A percentile compares a stretch with the other conserved stretches of the same genome.
These are phyloP conservation scores for Aspergillus sp. DNA, from an alignment of 2,329 filamentous ascomycete genomes.

Conservation along the genomic window DNA sequence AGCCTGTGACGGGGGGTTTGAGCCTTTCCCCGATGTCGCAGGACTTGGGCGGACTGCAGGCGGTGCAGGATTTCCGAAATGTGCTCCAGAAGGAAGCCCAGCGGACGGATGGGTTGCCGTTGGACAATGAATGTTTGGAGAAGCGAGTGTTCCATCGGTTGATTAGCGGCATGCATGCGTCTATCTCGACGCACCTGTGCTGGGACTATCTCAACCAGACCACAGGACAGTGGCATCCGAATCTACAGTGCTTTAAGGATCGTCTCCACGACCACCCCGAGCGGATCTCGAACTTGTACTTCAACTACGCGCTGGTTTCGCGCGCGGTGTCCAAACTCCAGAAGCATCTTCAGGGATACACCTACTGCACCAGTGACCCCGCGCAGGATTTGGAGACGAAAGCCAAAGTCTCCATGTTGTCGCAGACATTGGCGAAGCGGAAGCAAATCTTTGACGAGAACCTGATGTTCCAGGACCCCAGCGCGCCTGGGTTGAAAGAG, in stretches of 20 bases:
- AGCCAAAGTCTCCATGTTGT: conserved; percentile 69
- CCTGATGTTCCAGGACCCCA: conserved; percentile 74
- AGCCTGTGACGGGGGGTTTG: conserved; percentile 26
- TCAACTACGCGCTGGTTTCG: conserved; percentile 95
- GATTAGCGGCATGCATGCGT: conserved; percentile 95
- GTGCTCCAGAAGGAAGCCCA: conserved; percentile 45
- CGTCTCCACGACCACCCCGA: conserved; percentile 81
- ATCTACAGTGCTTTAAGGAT: conserved; percentile 76
- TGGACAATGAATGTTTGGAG: conserved; percentile 88
- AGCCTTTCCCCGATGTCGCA: conserved; percentile 24
- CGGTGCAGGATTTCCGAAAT: conserved; percentile 53
- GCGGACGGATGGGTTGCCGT: conserved; percentile 53
- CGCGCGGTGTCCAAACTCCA: conserved; percentile 86
- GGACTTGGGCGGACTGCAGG: conserved; percentile 43
- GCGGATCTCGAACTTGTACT: conserved; percentile 93
- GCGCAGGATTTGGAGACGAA: conserved; percentile 72
- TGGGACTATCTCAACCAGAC: conserved; percentile 94
- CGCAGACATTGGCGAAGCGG: conserved; percentile 57
- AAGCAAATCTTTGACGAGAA: conserved; percentile 85
- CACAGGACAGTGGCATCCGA: conserved; percentile 86
- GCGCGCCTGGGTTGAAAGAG: conserved; percentile 70
- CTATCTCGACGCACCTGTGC: conserved; percentile 92
- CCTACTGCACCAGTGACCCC: conserved; percentile 82
- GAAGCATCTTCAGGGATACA: conserved; percentile 72
- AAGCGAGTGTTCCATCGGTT: conserved; percentile 98